Evolutionary conservation across 345 rosid genomes (phyloP).

Genomic region (Bruguiera parviflora): DNA sequence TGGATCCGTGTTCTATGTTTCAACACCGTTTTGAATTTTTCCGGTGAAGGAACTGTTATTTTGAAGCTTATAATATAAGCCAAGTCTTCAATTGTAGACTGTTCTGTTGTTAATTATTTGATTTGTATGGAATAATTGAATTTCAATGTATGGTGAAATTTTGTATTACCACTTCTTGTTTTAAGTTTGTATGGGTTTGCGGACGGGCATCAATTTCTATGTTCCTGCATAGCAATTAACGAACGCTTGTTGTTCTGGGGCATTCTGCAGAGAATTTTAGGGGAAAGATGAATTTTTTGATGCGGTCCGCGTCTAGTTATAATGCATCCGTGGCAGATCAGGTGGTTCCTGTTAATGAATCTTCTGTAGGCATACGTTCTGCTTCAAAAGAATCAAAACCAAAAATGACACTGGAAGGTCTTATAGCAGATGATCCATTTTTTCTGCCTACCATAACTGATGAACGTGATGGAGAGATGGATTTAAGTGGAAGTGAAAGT

Average conservation of each 20-base stretch:
- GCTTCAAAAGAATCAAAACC: conserved; percentile 39
- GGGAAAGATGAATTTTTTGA: conserved; percentile 74
- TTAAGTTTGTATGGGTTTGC: too few species aligned
- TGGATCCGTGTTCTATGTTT: too few species aligned
- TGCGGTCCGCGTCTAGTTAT: conserved; percentile 46
- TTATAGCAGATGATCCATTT: conserved; percentile 63
- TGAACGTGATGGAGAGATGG: conserved; percentile 35
- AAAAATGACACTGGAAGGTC: conserved; percentile 53
- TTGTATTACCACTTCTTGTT: too few species aligned
- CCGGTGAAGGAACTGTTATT: too few species aligned
- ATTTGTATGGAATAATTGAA: too few species aligned
- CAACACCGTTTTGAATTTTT: too few species aligned
- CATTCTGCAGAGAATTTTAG: conserved; percentile 20
- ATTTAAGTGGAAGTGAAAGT: conserved; percentile 34
- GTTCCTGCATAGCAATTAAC: neutral
- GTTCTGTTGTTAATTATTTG: too few species aligned
- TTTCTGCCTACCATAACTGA: conserved; percentile 44
- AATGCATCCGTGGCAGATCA: conserved; percentile 38
- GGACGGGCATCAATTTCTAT: too few species aligned
- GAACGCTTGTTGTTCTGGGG: neutral
- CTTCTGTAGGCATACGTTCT: conserved; percentile 32
- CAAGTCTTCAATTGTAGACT: too few species aligned
- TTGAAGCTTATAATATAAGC: too few species aligned
- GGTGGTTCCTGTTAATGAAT: conserved; percentile 40
- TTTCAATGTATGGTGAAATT: too few species aligned